Percentiles rank a stretch among this genome's conserved stretches.
Conservation (phyloP, 2,329 filamentous ascomycete species). For the Pseudogymnoascus sp. region DNA sequence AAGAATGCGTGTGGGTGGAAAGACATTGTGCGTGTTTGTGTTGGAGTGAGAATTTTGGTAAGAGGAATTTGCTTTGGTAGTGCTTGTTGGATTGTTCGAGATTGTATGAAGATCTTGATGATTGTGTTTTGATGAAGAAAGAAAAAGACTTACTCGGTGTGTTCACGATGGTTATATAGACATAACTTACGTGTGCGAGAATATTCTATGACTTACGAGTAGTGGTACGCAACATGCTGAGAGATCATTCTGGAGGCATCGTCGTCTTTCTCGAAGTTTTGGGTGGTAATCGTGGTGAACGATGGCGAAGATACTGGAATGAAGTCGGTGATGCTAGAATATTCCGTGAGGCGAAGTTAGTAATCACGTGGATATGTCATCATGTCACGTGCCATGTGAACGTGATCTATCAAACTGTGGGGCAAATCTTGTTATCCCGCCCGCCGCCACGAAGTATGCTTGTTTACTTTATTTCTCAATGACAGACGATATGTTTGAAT, state of each 20-base stretch:
- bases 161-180: slow-evolving; percentile 2
- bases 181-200: background rate
- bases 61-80: background rate
- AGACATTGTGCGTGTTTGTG: slow-evolving; percentile 33
- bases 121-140: slow-evolving; percentile 5
- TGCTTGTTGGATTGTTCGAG: background rate
- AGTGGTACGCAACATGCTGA: background rate
- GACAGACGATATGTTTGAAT: background rate
- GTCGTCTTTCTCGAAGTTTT: background rate
- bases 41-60: background rate
- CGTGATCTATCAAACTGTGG: background rate
- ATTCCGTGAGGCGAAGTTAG: background rate
- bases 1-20: background rate
- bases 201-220: background rate
- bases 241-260: background rate
- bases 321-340: background rate
- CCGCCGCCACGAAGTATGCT: background rate
- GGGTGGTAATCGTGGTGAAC: background rate
- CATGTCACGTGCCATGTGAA: background rate
- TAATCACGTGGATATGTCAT: background rate
- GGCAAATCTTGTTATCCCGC: background rate
- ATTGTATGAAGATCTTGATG: slow-evolving; percentile 2
- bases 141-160: slow-evolving; percentile 6
- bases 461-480: background rate
- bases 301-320: background rate